Evolutionary conservation across 257 asterid genomes (phyloP).

Genomic region (Solanum virginianum): DNA sequence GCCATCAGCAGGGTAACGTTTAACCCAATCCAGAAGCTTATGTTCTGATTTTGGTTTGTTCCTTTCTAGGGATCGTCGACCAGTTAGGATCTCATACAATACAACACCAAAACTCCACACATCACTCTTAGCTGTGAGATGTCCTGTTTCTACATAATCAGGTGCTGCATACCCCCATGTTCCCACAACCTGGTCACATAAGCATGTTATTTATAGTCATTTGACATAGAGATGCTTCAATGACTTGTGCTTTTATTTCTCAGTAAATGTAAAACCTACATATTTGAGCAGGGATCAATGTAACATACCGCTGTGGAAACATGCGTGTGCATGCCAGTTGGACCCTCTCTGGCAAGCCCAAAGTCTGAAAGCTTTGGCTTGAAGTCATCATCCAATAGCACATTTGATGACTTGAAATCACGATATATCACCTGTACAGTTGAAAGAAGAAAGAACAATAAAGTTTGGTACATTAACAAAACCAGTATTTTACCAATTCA

Average conservation of each 20-base stretch:
- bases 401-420: conserved; percentile 76
- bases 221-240: not conserved
- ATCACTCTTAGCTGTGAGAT: conserved; percentile 82
- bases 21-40: conserved; percentile 74
- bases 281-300: not conserved
- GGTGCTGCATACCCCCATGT: conserved; percentile 98
- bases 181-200: conserved; percentile 61
- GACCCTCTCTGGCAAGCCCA: conserved; percentile 93
- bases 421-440: conserved; percentile 62
- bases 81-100: conserved; percentile 67
- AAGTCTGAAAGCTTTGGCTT: conserved; percentile 74
- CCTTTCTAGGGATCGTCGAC: conserved; percentile 74
- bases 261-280: not conserved
- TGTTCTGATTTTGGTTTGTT: conserved; percentile 68
- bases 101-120: conserved; percentile 98
- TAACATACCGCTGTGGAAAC: conserved; percentile 71
- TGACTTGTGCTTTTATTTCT: not conserved
- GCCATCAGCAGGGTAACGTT: conserved; percentile 41
- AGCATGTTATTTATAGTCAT: not conserved
- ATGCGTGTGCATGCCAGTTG: conserved; percentile 52
- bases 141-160: conserved; percentile 91
- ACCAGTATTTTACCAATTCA: not conserved
- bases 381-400: conserved; percentile 54
- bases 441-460: not conserved
- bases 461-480: not conserved